Conservation (phyloP, 352 stramenopile species). For the Globisporangium rhizosaccharum region DNA sequence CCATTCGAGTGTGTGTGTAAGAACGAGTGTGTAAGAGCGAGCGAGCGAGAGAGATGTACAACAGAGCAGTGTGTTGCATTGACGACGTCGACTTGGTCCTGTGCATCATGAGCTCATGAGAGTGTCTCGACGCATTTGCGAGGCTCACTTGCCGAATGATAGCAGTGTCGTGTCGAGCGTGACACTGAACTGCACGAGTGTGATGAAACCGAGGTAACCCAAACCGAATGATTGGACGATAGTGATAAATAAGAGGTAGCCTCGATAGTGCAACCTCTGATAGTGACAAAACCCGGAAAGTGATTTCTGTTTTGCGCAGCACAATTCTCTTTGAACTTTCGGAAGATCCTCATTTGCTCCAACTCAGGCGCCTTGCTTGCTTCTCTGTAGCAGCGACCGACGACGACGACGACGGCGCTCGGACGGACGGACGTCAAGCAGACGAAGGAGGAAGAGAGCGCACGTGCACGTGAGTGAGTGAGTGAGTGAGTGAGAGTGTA, state of each 20-base stretch:
- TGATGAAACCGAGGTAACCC: too few relatives aligned
- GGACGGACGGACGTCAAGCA: background rate
- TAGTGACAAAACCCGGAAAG: background rate
- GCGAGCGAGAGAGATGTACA: background rate
- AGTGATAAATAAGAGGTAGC: too few relatives aligned
- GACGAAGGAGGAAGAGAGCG: background rate
- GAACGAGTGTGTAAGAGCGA: background rate
- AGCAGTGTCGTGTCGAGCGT: too few relatives aligned
- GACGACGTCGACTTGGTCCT: too few relatives aligned
- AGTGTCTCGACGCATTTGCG: too few relatives aligned
- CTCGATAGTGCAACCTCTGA: background rate
- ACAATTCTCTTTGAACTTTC: background rate
- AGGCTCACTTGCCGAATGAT: too few relatives aligned
- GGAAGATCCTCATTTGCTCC: background rate
- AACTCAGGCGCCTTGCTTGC: background rate
- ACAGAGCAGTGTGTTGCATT: background rate
- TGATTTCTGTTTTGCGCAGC: background rate
- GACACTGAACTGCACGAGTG: too few relatives aligned
- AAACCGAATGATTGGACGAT: too few relatives aligned
- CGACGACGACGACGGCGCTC: too few relatives aligned
- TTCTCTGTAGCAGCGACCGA: too few relatives aligned
- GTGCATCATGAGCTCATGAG: too few relatives aligned
- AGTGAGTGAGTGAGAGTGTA: background rate
- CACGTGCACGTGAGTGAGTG: too few relatives aligned
- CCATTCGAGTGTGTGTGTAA: background rate